Percentiles rank a stretch among this genome's conserved stretches.
These are phyloP conservation scores for Penicillium tannophilum DNA, from an alignment of 495 filamentous ascomycete species.

Conservation along the genomic window DNA sequence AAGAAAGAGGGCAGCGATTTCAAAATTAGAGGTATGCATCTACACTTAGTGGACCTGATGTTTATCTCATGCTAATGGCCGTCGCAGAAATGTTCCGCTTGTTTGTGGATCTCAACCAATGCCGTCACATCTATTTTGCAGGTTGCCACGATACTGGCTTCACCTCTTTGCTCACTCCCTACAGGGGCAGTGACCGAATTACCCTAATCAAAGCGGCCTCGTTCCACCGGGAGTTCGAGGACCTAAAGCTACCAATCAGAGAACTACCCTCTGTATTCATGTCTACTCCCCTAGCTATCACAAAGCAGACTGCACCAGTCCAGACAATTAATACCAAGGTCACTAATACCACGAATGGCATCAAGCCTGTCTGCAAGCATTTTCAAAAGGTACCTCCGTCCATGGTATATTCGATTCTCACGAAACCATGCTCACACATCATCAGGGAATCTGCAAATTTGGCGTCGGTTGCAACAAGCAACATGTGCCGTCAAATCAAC, in stretches of 20 bases:
- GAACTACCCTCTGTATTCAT: constrained; percentile 50
- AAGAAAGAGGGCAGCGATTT: constrained; percentile 62
- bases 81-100: constrained; percentile 55
- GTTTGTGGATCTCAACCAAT: constrained; percentile 61
- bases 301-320: constrained; percentile 17
- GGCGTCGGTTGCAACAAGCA: constrained; percentile 42
- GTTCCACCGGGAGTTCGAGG: constrained; percentile 41
- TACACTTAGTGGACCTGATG: background rate
- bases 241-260: constrained; percentile 40
- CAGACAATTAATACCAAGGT: constrained; percentile 12
- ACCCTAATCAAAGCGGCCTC: constrained; percentile 53
- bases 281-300: constrained; percentile 30
- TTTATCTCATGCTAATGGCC: background rate
- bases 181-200: constrained; percentile 49
- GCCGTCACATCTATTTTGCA: constrained; percentile 67
- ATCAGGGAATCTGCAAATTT: constrained; percentile 45
- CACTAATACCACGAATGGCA: constrained; percentile 17
- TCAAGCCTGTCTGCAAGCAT: constrained; percentile 38
- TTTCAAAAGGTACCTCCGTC: constrained; percentile 38
- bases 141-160: constrained; percentile 66
- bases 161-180: constrained; percentile 56
- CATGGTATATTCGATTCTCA: background rate
- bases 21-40: constrained; percentile 56
- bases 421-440: background rate
- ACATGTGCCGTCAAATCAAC: constrained; percentile 26